Evolutionary conservation across 805 yeast species (phyloP), one percentile per base, ranked within the genome.

Genomic region (Saturnispora kantuleensis): DNA sequence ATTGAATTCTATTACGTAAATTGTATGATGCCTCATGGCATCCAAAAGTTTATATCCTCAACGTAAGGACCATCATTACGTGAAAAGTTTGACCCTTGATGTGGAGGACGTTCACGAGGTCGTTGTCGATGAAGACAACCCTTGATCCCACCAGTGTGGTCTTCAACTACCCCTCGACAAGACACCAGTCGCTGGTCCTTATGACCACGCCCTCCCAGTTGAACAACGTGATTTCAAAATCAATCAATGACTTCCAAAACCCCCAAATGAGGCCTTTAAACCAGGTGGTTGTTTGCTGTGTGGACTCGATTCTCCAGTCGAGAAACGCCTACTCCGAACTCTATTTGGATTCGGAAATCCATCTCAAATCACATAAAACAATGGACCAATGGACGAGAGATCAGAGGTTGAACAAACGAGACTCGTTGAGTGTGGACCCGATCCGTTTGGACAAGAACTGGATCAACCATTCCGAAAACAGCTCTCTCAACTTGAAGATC

Each of bases 131-230:
- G 38, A 46, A 41, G 28, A 55, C 62, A n/a, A 50, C 52, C 5
- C 31, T 51, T 7, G 51, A 59, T 35, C 63, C 65, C 5, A 35
- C 18, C 8, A 11, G 15, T 1, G 30, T 44, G 5, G 29, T 11
- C 5, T 11, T 50, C 3, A 31, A 36, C 10, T 33, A 28, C 15
- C 48, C 51, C n/a, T 39, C 54, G 2, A 11, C 18, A 10, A 15
- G 36, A 10, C 52, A 50, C 32, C 42, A 47, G 17, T 53, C 64
- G 3, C 41, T 62, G 10, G 38, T 62, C 10, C 12, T 62, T 12
- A 39, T 56, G 8, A 48, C 65, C 7, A 62, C 66, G 2, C 65
- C 66, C 7, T 41, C 51, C 4, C 60, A 57, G 36, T 35, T 62
- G 31, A 52, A 49, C 32, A 43, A 43, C 6, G 36, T 53, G 1